phyloP scores from a whole-genome alignment of 352 stramenopile species.

The Phytophthora fragariae region DNA sequence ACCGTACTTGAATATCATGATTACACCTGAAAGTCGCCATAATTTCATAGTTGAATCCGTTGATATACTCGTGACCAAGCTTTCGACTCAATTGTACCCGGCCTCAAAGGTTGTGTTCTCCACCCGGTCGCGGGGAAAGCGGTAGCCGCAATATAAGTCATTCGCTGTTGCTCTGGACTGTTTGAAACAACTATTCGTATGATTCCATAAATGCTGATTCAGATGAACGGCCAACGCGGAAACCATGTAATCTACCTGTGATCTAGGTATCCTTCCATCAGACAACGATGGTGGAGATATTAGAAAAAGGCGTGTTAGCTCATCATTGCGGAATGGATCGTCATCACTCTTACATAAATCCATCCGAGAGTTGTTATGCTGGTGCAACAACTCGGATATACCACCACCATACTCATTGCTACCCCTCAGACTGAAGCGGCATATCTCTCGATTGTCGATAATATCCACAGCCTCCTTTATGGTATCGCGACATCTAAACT shows the following conservation, averaged over 20 bases:
- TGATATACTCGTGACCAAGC: conserved; percentile 12
- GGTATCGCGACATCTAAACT: neutral
- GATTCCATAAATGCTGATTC: conserved; percentile 18
- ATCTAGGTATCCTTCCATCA: neutral
- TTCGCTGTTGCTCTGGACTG: neutral
- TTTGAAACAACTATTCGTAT: conserved; percentile 15
- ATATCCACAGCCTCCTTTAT: neutral
- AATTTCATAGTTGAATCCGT: conserved; percentile 17
- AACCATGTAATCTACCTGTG: conserved; percentile 16
- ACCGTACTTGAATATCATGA: conserved; percentile 1
- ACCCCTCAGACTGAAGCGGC: neutral
- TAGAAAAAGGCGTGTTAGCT: neutral
- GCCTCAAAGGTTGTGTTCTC: neutral
- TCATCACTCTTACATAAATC: neutral
- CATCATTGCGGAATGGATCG: conserved; percentile 9
- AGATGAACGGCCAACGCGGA: conserved; percentile 4
- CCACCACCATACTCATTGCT: neutral
- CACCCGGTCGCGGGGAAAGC: conserved; percentile 1
- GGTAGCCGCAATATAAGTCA: neutral
- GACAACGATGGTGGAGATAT: neutral
- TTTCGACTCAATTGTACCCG: neutral
- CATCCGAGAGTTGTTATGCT: neutral
- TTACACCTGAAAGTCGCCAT: conserved; percentile 18
- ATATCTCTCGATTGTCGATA: neutral
- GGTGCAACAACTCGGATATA: neutral